Evolutionary conservation across 805 yeast genomes (phyloP).

Genomic region (Candida orba): DNA sequence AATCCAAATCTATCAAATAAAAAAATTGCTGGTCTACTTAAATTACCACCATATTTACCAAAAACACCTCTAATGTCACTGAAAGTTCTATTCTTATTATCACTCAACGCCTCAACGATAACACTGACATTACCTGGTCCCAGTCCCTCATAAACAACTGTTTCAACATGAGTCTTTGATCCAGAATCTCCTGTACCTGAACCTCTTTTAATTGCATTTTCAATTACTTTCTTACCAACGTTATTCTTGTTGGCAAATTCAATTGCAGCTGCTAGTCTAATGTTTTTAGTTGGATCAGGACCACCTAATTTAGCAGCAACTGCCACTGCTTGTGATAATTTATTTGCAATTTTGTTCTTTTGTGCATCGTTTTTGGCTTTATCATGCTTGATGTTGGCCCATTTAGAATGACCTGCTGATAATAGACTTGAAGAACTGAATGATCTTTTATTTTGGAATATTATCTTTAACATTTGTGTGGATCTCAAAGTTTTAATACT

Average conservation of each 20-base stretch:
- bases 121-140: conserved; percentile 91
- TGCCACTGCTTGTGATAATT: conserved; percentile 65
- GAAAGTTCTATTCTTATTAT: conserved; percentile 78
- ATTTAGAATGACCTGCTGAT: conserved; percentile 76
- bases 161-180: conserved; percentile 38
- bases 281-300: conserved; percentile 54
- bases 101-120: conserved; percentile 81
- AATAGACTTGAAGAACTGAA: not conserved
- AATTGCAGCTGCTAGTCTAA: conserved; percentile 59
- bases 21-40: conserved; percentile 66
- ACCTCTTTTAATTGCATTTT: conserved; percentile 81
- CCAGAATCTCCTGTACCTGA: conserved; percentile 52
- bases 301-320: conserved; percentile 69
- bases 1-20: conserved; percentile 76
- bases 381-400: conserved; percentile 93
- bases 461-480: not conserved
- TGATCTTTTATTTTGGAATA: not conserved
- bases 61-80: conserved; percentile 70
- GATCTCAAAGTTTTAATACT: not conserved
- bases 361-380: conserved; percentile 88
- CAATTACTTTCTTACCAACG: conserved; percentile 79
- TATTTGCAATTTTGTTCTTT: conserved; percentile 60
- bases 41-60: conserved; percentile 57
- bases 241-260: conserved; percentile 73
- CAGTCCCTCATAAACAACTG: conserved; percentile 75